Evolutionary conservation across 1,284 basidiomycete species (phyloP), one percentile per base, ranked within the genome.

Genomic region (Puccinia brachypodii): DNA sequence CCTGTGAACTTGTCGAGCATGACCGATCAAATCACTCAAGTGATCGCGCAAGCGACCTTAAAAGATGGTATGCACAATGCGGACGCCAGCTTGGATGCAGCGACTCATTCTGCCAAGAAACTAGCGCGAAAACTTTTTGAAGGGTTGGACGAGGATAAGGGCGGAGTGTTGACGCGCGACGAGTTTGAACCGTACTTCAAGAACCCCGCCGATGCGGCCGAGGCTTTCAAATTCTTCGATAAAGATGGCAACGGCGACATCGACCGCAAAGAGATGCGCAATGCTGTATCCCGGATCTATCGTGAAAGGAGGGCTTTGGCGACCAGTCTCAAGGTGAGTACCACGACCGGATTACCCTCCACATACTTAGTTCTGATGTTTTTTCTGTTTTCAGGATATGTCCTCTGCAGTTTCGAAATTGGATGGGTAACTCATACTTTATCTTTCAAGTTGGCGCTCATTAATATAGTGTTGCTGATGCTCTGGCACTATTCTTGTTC

Each of bases 201-300:
- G 73, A 89, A 90, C 0, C 90, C 90, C 47, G 88, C 89, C 14
- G 93, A 94, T 85, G 93, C 93, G 38, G 90, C 91, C 83, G 85
- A 90, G 36, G 93, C 93, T 1, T 94, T 94, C 84, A 87, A 88
- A 25, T 84, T 94, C 7, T 94, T 94, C 83, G 93, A 94, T 85
- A 92, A 92, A 85, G 93, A 94, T 85, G 90, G 89, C 19, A 94
- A 94, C 84, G 93, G 93, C 11, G 93, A 94, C 84, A 92, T 94
- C 81, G 89, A 89, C 22, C 93, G 91, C 86, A 89, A 88, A 44
- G 93, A 94, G 87, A 94, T 94, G 92, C 90, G 93, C 62, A 92
- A 93, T 85, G 92, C 92, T 0, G 93, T 94, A 2, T 91, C 93
- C 84, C 88, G 92, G 42, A 94, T 94, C 75, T 94, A 94, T 85